Base-by-base conservation (phyloP, 345 rosid genomes). In the Clarkia xantiana region DNA sequence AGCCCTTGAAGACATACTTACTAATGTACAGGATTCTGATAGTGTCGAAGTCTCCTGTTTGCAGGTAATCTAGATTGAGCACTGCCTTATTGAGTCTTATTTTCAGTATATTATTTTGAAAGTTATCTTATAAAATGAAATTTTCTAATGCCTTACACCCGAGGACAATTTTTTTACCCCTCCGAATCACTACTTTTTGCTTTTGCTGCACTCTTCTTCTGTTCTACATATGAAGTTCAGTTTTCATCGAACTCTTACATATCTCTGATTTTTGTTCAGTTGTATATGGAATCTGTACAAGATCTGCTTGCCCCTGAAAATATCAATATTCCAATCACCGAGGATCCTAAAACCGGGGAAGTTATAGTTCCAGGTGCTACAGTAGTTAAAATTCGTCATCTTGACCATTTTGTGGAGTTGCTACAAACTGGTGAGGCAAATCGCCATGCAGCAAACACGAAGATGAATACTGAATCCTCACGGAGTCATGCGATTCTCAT, bases 401-500 rank as follows among this genome's bases (percentile, higher is more conserved):
- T 82, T 47, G 76, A 78, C 65, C 83, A 77, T 66, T 77, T 90
- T 66, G 52, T 73, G 53, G 79, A 79, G 67, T 65, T 90, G 59
- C 71, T 90, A 56, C 95, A 79, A 72, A 72, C 74, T 15, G 97
- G 94, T 4, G 94, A 90, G 72, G 64, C 81, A 54, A 85, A 90
- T 66, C 95, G 94, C 10, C 73, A 76, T 72, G 82, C 86, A 6
- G 90, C 97, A 18, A 85, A 85, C 56, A 90, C 97, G 58, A 90
- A 77, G 71, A 75, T 75, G 60, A 85, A 90, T 67, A 79, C 95
- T 13, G 97, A 90, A 73, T 90, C 97, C 63, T 90, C 97, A 16
- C 94, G 95, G 46, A 90, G 97, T 66, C 97, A 90, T 67, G 94
- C 97, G 44, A 78, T 90, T 77, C 80, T 90, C 48, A 73, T 72